phyloP scores from a whole-genome alignment of 345 rosid species.

The Theobroma cacao region DNA sequence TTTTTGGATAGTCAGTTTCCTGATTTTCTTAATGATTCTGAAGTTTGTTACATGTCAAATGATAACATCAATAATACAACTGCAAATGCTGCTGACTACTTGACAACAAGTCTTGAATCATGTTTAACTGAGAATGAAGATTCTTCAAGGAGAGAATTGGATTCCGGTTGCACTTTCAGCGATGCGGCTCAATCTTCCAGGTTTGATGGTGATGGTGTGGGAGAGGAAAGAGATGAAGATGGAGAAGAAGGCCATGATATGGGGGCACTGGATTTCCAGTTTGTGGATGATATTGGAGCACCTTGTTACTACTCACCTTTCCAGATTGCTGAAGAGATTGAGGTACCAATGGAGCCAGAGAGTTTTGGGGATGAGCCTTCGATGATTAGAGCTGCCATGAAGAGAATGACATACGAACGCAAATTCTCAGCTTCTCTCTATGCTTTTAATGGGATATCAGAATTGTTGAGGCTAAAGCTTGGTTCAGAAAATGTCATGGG shows the following conservation, averaged over 20 bases:
- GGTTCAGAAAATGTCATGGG: constrained; percentile 25
- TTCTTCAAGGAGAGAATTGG: constrained; percentile 14
- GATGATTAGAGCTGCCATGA: constrained; percentile 46
- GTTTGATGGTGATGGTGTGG: constrained; percentile 16
- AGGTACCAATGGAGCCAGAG: constrained; percentile 34
- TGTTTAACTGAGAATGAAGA: constrained; percentile 33
- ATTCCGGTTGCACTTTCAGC: constrained; percentile 17
- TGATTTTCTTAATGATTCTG: constrained; percentile 43
- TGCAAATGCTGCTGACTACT: constrained; percentile 17
- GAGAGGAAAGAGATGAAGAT: constrained; percentile 23
- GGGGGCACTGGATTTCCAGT: constrained; percentile 39
- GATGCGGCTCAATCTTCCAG: constrained; percentile 28
- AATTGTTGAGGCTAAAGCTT: constrained; percentile 47
- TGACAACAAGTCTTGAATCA: constrained; percentile 28
- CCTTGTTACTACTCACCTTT: constrained; percentile 45
- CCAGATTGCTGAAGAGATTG: constrained; percentile 51
- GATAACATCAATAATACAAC: not conserved
- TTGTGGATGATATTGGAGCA: constrained; percentile 38
- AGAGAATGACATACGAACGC: constrained; percentile 60
- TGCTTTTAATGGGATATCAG: constrained; percentile 58
- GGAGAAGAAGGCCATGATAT: constrained; percentile 21
- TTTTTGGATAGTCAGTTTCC: constrained; percentile 33
- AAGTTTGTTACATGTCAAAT: constrained; percentile 16
- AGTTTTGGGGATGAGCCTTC: constrained; percentile 38
- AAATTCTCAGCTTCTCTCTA: constrained; percentile 65